phyloP scores from a whole-genome alignment of 805 yeast species.

The Starmerella vitae region DNA sequence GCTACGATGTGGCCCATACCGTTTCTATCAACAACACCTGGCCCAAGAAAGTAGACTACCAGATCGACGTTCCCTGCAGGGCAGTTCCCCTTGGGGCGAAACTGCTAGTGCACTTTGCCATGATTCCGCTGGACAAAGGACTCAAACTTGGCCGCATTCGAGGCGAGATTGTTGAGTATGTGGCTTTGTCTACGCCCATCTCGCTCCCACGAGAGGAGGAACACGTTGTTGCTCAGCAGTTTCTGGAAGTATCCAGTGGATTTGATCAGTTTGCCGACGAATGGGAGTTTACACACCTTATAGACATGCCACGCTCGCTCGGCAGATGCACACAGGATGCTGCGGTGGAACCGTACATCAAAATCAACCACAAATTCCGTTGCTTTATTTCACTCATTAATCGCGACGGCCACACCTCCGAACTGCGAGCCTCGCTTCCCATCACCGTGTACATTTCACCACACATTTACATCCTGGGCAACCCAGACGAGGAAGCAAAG shows the following conservation, averaged over 20 bases:
- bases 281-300: conserved; percentile 58
- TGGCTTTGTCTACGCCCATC: conserved; percentile 39
- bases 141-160: conserved; percentile 61
- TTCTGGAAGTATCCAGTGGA: conserved; percentile 32
- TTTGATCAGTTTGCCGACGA: conserved; percentile 31
- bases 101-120: conserved; percentile 50
- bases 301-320: conserved; percentile 60
- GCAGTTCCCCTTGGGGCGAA: conserved; percentile 84
- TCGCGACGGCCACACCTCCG: conserved; percentile 87
- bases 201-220: conserved; percentile 53
- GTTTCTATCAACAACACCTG: conserved; percentile 89
- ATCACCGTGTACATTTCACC: conserved; percentile 66
- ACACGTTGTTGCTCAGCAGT: conserved; percentile 41
- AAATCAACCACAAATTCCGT: conserved; percentile 79
- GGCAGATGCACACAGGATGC: conserved; percentile 79
- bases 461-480: conserved; percentile 46
- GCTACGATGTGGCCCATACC: conserved; percentile 78
- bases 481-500: conserved; percentile 22
- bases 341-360: conserved; percentile 50
- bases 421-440: conserved; percentile 81
- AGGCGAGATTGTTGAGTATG: conserved; percentile 54
- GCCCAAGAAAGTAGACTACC: conserved; percentile 88
- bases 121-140: conserved; percentile 76
- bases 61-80: conserved; percentile 70
- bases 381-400: conserved; percentile 66